Evolutionary conservation across 2,329 filamentous ascomycete genomes (phyloP).

Genomic region (Arachnopeziza araneosa): DNA sequence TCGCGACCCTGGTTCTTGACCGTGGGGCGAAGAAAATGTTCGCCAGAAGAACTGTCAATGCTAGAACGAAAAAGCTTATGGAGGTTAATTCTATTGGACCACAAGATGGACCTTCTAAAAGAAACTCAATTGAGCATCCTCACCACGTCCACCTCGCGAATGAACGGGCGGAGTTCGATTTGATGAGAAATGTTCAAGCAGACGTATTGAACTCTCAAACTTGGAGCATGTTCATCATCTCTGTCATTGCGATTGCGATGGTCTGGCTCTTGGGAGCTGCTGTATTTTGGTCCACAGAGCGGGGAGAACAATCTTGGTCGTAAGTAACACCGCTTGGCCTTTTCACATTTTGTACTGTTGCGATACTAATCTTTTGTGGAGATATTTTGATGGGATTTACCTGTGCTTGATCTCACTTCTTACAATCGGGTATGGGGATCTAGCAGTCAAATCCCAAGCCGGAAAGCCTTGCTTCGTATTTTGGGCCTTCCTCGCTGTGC

Average conservation of each 20-base stretch:
- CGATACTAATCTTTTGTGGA: neutral
- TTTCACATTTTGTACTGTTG: no score
- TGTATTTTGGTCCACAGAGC: constrained; percentile 52
- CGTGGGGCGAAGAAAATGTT: constrained; percentile 28
- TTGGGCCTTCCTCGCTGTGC: neutral
- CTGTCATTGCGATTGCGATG: constrained; percentile 40
- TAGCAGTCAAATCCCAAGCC: neutral
- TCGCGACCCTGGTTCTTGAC: constrained; percentile 54
- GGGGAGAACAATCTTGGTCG: constrained; percentile 45
- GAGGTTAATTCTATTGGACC: neutral
- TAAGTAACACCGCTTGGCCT: neutral
- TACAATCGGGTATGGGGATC: constrained; percentile 81
- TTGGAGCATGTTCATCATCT: neutral
- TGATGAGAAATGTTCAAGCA: neutral
- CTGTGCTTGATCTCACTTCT: constrained; percentile 76
- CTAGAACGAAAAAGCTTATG: neutral
- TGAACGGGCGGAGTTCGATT: neutral
- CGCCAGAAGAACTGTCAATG: neutral
- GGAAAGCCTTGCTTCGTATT: neutral
- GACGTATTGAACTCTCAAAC: neutral
- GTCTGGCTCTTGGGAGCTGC: constrained; percentile 59
- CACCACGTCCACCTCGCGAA: neutral
- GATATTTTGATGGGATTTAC: constrained; percentile 74
- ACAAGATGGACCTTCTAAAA: neutral
- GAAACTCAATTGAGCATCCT: neutral